Base-by-base conservation (phyloP, 768 basidiomycete genomes). In the Suillus sp. region DNA sequence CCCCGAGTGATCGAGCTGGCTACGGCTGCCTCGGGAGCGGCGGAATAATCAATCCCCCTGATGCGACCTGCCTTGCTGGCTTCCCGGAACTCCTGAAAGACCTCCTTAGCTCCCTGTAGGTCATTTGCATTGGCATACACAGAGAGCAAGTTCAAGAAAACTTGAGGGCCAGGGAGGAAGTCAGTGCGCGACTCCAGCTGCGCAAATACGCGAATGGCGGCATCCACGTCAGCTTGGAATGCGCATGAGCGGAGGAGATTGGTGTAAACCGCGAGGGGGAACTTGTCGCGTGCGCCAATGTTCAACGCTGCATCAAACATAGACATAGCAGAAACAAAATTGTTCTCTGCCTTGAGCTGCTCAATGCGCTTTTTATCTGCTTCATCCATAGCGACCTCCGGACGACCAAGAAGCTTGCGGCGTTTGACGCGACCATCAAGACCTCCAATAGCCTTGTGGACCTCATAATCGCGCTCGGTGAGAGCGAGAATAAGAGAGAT, bases 281-380 rank as follows among this genome's bases (percentile, higher is more conserved):
- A 47, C n/a, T 70, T 40, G 9, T 48, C 25, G 22, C 61, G 64
- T 25, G 76, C 75, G 18, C 71, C 64, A 10, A 72, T 65, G 27
- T 80, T 73, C 9, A 80, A 76, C 20, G 87, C 81, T 0, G 86
- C 81, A 30, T 89, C 81, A 74, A 95, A 95, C 18, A 96, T 77
- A 18, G 85, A 81, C 77, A 94, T 78, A 0, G 93, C 93, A 0
- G 86, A 83, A 0, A 78, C 71, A 64, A 94, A 88, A 65, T 91
- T 93, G 68, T 86, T 84, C 71, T 96, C 94, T 34, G 79, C 68
- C 25, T 77, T 77, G 27, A 93, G 81, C 2, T 74, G 64, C 0
- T 73, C 74, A 45, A 84, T 79, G 10, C 80, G 80, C 27, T 70
- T 70, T 45, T 80, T 63, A 50, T 73, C 68, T 8, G 50, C 50